Conservation (phyloP, 2,329 filamentous ascomycete genomes). For the Trichophyton simii region DNA sequence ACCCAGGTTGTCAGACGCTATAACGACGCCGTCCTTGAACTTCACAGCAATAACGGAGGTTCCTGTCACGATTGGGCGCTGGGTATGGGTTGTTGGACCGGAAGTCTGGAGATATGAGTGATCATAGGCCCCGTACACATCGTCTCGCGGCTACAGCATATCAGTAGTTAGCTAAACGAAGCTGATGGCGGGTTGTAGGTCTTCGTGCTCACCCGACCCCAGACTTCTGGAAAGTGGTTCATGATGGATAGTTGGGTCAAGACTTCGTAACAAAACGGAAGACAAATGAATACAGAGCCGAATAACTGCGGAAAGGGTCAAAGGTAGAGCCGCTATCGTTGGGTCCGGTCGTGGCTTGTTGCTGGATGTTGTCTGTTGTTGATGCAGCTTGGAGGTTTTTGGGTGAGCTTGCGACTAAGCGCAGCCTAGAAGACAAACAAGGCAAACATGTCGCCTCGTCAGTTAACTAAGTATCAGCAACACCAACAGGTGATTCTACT, state of each 20-base stretch:
- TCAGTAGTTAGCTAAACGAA: conserved; percentile 16
- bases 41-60: conserved; percentile 92
- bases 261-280: background rate
- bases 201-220: conserved; percentile 38
- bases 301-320: background rate
- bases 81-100: conserved; percentile 71
- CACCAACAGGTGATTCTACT: background rate
- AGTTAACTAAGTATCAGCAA: background rate
- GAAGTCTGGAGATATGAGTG: conserved; percentile 61
- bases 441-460: background rate
- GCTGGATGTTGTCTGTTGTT: background rate
- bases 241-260: conserved; percentile 29
- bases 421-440: conserved; percentile 3
- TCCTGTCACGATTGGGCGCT: conserved; percentile 86
- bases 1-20: conserved; percentile 95
- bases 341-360: background rate
- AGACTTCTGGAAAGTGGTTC: conserved; percentile 55
- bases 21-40: conserved; percentile 91
- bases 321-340: background rate
- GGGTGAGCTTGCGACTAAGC: background rate
- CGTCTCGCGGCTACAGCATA: conserved; percentile 68
- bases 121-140: conserved; percentile 92
- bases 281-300: background rate
- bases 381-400: background rate
- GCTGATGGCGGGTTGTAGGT: conserved; percentile 1